Evolutionary conservation across 1,284 basidiomycete genomes (phyloP).

Genomic region (Wallemia mellicola): DNA sequence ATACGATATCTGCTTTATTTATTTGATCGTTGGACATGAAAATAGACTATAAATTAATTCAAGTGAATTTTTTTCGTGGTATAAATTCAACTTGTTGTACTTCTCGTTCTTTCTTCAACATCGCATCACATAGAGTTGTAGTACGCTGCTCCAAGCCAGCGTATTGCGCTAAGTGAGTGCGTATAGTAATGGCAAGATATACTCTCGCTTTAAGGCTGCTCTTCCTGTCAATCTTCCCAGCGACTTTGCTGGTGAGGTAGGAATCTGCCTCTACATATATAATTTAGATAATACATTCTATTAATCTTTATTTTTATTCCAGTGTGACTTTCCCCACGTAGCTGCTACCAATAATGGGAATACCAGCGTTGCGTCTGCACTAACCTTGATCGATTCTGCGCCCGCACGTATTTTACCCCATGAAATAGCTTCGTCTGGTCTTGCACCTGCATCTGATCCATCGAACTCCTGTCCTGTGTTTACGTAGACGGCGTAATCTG

Average conservation of each 20-base stretch:
- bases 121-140: neutral
- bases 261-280: neutral
- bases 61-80: neutral
- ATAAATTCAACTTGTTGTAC: neutral
- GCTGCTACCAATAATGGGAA: slow-evolving; percentile 67
- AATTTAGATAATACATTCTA: neutral
- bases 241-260: neutral
- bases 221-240: neutral
- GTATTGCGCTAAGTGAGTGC: neutral
- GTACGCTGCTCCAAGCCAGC: neutral
- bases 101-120: neutral
- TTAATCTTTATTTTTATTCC: slow-evolving; percentile 10
- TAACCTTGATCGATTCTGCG: slow-evolving; percentile 69
- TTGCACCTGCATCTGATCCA: slow-evolving; percentile 84
- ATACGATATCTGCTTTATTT: too few species aligned
- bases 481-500: slow-evolving; percentile 91
- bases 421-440: slow-evolving; percentile 93
- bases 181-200: neutral
- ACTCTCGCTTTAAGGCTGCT: neutral
- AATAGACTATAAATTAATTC: neutral
- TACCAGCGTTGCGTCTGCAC: slow-evolving; percentile 53
- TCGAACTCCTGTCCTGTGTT: slow-evolving; percentile 99
- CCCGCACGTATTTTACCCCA: slow-evolving; percentile 94
- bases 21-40: too few species aligned
- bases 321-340: slow-evolving; percentile 37